These are phyloP conservation scores for Rhynchospora breviuscula DNA, from an alignment of 176 grass and related monocot species.

Conservation along the genomic window DNA sequence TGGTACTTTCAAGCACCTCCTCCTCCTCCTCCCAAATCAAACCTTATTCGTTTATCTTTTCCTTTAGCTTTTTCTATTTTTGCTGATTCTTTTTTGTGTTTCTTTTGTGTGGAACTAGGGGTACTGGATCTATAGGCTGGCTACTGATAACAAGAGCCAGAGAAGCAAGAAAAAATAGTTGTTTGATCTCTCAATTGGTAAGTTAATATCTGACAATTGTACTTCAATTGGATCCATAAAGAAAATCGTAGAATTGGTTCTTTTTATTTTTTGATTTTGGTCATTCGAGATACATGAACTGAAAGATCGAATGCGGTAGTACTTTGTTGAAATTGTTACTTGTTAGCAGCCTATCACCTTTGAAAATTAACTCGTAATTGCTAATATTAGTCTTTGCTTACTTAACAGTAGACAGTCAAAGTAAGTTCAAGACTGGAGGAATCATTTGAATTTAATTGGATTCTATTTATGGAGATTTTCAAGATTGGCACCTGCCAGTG, in stretches of 20 bases:
- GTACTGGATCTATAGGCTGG: conserved; percentile 95
- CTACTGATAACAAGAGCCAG: conserved; percentile 55
- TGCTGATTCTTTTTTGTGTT: neutral
- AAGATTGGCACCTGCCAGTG: neutral
- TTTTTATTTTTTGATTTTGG: neutral
- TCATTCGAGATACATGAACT: neutral
- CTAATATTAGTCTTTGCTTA: neutral
- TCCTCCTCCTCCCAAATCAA: neutral
- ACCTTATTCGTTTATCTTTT: too few relatives aligned
- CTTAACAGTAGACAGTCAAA: neutral
- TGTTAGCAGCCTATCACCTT: neutral
- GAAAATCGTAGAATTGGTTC: neutral
- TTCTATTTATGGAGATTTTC: neutral
- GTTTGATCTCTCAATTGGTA: conserved; percentile 14
- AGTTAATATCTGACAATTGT: neutral
- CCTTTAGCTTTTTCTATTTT: too few relatives aligned
- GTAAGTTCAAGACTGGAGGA: neutral
- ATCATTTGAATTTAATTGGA: neutral
- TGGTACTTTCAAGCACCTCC: conserved; percentile 32
- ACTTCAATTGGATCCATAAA: neutral
- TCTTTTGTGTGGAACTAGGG: conserved; percentile 34
- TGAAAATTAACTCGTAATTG: neutral
- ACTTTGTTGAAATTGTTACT: neutral
- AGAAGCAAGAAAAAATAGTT: conserved; percentile 62
- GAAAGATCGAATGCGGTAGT: neutral